These are phyloP conservation scores for Cerrena zonata DNA, from an alignment of 1,284 basidiomycete genomes.

Conservation along the genomic window DNA sequence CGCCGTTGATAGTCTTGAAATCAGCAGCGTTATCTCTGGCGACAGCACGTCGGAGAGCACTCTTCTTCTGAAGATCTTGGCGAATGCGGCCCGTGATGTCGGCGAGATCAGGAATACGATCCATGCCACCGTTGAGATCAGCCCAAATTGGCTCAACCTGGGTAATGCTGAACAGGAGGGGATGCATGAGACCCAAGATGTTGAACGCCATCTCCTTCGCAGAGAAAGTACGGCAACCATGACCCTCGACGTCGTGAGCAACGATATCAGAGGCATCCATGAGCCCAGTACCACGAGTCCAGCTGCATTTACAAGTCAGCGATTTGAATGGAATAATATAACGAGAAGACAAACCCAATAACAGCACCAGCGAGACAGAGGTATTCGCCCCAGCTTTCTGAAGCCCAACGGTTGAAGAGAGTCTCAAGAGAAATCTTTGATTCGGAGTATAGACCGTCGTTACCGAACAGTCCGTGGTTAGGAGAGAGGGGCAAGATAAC, in stretches of 20 bases:
- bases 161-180: slow-evolving; percentile 98
- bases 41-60: slow-evolving; percentile 88
- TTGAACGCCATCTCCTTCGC: slow-evolving; percentile 99
- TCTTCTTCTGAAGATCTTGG: slow-evolving; percentile 69
- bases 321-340: slow-evolving; percentile 4
- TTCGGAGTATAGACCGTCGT: slow-evolving; percentile 96
- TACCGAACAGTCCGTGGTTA: slow-evolving; percentile 96
- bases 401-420: slow-evolving; percentile 93
- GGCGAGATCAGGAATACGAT: slow-evolving; percentile 89
- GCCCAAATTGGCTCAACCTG: slow-evolving; percentile 99
- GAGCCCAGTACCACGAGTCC: slow-evolving; percentile 96
- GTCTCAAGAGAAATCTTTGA: slow-evolving; percentile 98
- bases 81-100: slow-evolving; percentile 89
- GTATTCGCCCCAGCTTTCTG: slow-evolving; percentile 99
- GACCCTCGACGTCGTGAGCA: slow-evolving; percentile 88
- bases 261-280: slow-evolving; percentile 96
- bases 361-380: slow-evolving; percentile 96
- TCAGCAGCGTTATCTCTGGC: slow-evolving; percentile 91
- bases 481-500: slow-evolving; percentile 96
- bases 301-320: slow-evolving; percentile 41
- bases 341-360: slow-evolving; percentile 66
- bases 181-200: slow-evolving; percentile 97
- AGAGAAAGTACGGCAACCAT: slow-evolving; percentile 95
- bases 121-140: slow-evolving; percentile 95
- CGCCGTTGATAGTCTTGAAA: slow-evolving; percentile 87